These are phyloP conservation scores for Coffea eugenioides DNA, from an alignment of 257 asterid genomes.

Conservation along the genomic window DNA sequence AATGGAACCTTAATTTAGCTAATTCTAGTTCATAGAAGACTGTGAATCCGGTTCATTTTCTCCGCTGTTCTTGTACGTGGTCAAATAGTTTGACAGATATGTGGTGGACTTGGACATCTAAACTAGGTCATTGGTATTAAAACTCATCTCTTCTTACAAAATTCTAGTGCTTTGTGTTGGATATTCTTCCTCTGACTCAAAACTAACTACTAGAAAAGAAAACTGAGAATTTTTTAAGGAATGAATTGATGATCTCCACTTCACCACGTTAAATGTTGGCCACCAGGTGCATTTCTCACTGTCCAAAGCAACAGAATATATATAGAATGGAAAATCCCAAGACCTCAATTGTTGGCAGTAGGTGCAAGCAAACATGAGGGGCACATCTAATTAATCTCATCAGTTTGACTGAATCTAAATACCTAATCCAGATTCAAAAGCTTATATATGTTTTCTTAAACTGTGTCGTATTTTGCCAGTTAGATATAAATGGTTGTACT, in stretches of 20 bases:
- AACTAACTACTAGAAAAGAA: not conserved
- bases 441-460: not conserved
- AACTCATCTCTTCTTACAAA: not conserved
- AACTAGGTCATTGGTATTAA: not conserved
- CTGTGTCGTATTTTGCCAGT: no score
- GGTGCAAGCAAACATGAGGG: conserved; percentile 20
- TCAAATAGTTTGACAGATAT: not conserved
- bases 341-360: not conserved
- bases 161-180: conserved; percentile 22
- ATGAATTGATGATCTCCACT: conserved; percentile 5
- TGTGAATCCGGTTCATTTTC: not conserved
- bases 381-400: conserved; percentile 13
- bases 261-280: conserved; percentile 12
- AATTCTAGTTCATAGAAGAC: not conserved
- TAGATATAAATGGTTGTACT: no score
- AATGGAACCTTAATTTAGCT: not conserved
- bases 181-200: not conserved
- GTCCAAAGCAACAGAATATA: not conserved
- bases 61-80: not conserved
- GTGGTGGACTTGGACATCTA: not conserved
- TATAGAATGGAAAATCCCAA: not conserved
- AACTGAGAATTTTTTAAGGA: not conserved
- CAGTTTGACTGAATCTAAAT: conserved; percentile 25
- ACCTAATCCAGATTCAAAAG: conserved; percentile 18
- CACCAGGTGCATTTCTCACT: not conserved